Evolutionary conservation across 2,329 filamentous ascomycete genomes (phyloP), one percentile per base, ranked within the genome.

Genomic region (Macrophomina tecta): DNA sequence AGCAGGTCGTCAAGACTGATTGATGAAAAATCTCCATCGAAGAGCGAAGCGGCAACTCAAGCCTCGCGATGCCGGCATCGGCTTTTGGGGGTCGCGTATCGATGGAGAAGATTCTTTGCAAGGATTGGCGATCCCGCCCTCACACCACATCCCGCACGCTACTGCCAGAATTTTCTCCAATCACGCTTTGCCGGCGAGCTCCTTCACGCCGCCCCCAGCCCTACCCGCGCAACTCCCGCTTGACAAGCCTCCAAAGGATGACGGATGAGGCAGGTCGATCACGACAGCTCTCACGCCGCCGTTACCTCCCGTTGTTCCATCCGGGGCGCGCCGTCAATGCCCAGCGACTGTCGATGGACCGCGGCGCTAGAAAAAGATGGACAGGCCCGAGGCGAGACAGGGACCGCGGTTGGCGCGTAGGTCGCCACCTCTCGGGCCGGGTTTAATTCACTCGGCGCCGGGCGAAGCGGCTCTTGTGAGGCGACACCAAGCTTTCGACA

Each of bases 341-440:
- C 46, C 46, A 45, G 40, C 1, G 23, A 28, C 23, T 30, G 16
- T 55, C 49, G 18, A 45, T 12, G n/a, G 51, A 12, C 8, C 16
- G 9, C 30, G 28, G 23, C 28, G 38, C 38, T 16, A 45, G 36
- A 28, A 14, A 14, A 28, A 46, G 30, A 46, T 23, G 38, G 16
- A 7, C 49, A 40, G n/a, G 18, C 56, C 32, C 42, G 18, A 40
- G 12, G 34, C 58, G 42, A 11, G 49, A 51, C 42, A 58, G 34
- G 52, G 9, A 30, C 42, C 52, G 42, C 42, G 30, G 28, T 62
- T 38, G 58, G 49, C 58, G 34, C 30, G 51, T 58, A 23, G n/a
- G 14, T 48, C 63, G 52, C 63, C 63, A 65, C 52, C 63, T 65
- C 63, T 65, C 63, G 63, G 63, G 52, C 63, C 63, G 63, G 51